Evolutionary conservation across 1,284 basidiomycete species (phyloP).

Genomic region (Puccinia brachypodii): DNA sequence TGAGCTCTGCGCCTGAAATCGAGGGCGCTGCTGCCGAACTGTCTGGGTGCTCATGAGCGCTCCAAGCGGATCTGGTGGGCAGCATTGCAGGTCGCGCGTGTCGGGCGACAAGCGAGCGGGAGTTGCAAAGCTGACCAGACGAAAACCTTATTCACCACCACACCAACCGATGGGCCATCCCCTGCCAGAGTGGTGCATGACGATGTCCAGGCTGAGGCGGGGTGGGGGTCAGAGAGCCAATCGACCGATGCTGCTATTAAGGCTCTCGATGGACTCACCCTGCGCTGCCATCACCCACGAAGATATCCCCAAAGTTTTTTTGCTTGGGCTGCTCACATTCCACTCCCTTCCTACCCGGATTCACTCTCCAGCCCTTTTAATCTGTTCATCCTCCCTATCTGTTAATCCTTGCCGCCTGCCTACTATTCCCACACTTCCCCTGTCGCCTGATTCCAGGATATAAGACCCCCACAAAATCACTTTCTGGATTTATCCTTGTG

Average conservation of each 20-base stretch:
- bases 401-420: background rate
- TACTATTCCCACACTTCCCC: background rate
- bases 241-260: background rate
- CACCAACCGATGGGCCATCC: background rate
- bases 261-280: background rate
- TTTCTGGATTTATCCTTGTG: background rate
- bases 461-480: background rate
- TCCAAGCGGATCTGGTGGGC: background rate
- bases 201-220: too few species aligned
- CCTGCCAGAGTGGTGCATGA: background rate
- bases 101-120: constrained; percentile 9
- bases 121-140: background rate
- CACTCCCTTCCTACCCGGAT: background rate
- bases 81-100: constrained; percentile 3
- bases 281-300: background rate
- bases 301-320: background rate
- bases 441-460: background rate
- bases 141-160: background rate
- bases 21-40: too few species aligned
- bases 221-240: constrained; percentile 12
- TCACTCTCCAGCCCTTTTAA: background rate
- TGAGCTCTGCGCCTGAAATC: too few species aligned
- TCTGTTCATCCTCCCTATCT: constrained; percentile 17
- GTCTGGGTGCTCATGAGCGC: background rate
- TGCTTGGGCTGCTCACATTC: background rate